These are phyloP conservation scores for Starmerella ratchasimensis DNA, from an alignment of 805 yeast species.

Conservation along the genomic window DNA sequence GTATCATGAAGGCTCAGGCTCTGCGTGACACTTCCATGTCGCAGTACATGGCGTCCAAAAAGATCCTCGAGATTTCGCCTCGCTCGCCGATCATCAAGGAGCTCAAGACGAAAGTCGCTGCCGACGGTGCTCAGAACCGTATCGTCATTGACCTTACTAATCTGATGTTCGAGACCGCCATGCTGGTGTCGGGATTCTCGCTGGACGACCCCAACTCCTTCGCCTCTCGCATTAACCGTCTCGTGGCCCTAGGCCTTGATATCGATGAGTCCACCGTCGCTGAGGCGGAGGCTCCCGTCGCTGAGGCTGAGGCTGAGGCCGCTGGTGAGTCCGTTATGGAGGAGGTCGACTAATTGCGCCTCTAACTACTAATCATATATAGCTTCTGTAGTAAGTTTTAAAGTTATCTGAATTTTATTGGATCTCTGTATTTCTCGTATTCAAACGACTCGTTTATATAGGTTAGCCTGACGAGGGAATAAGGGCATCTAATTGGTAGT, in stretches of 20 bases:
- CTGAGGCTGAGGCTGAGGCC: slow-evolving; percentile 33
- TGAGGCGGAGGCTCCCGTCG: slow-evolving; percentile 34
- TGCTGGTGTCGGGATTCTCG: slow-evolving; percentile 96
- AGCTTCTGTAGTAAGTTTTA: neutral
- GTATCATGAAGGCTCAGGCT: slow-evolving; percentile 99
- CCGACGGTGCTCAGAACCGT: slow-evolving; percentile 95
- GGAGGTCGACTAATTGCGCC: slow-evolving; percentile 97
- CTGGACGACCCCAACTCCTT: slow-evolving; percentile 97
- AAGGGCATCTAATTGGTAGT: too few species aligned
- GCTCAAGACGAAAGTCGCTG: slow-evolving; percentile 90
- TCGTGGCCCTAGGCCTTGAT: slow-evolving; percentile 94
- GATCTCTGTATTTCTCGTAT: neutral
- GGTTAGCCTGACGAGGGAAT: too few species aligned
- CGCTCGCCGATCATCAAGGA: slow-evolving; percentile 89
- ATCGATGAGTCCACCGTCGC: slow-evolving; percentile 51
- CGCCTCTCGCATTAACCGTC: slow-evolving; percentile 95
- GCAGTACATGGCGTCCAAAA: slow-evolving; percentile 98
- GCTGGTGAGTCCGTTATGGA: slow-evolving; percentile 94
- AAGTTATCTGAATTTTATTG: neutral
- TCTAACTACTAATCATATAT: neutral
- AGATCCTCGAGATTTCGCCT: slow-evolving; percentile 98
- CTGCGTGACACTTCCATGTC: slow-evolving; percentile 98
- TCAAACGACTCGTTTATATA: too few species aligned
- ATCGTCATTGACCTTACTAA: slow-evolving; percentile 96
- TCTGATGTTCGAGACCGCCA: slow-evolving; percentile 91